Percentiles rank a stretch among this genome's conserved stretches.
These are phyloP conservation scores for Viola odorata DNA, from an alignment of 345 rosid species.

Conservation along the genomic window DNA sequence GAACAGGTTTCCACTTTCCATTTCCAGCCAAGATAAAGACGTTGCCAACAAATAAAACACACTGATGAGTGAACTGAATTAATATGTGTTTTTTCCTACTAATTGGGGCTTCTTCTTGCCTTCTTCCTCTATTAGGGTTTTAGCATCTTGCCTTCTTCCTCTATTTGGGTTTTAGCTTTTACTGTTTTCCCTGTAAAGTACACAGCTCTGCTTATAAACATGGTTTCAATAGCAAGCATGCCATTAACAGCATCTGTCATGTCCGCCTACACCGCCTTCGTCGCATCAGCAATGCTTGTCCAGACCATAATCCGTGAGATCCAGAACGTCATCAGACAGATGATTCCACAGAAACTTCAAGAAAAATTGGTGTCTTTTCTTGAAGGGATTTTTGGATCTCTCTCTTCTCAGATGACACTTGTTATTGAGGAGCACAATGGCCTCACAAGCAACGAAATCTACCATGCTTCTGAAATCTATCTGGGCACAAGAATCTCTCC, in stretches of 20 bases:
- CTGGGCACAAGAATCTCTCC: conserved; percentile 10
- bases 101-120: too few species aligned
- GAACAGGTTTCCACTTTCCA: too few species aligned
- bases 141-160: too few species aligned
- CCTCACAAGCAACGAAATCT: conserved; percentile 6
- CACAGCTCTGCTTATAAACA: too few species aligned
- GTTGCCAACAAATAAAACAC: too few species aligned
- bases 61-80: too few species aligned
- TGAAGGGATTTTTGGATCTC: not conserved
- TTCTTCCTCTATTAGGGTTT: too few species aligned
- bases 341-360: conserved; percentile 10
- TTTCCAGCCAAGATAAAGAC: too few species aligned
- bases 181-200: too few species aligned
- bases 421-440: conserved; percentile 13
- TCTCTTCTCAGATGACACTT: not conserved
- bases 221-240: too few species aligned
- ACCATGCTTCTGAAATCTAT: conserved; percentile 12
- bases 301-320: conserved; percentile 10
- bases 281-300: conserved; percentile 15
- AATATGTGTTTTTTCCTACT: too few species aligned
- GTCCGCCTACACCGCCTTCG: conserved; percentile 10
- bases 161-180: too few species aligned
- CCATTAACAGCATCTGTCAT: conserved; percentile 17
- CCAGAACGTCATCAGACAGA: conserved; percentile 4
- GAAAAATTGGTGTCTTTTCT: not conserved